Conservation (phyloP, 1,284 basidiomycete species). For the Volvariella surrecta region DNA sequence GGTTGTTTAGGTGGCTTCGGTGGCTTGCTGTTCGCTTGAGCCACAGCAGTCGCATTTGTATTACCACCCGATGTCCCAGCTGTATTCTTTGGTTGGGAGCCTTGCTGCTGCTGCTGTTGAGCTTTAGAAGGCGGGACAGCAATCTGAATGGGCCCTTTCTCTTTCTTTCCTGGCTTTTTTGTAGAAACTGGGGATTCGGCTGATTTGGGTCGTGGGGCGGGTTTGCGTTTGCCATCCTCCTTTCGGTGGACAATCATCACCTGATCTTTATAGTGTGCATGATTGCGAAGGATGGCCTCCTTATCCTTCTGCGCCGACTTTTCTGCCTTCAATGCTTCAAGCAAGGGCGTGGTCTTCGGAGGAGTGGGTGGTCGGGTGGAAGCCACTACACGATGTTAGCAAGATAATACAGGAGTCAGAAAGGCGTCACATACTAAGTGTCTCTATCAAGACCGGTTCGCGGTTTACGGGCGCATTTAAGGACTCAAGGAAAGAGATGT, state of each 20-base stretch:
- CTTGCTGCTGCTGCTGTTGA: conserved; percentile 10
- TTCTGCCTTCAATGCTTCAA: conserved; percentile 82
- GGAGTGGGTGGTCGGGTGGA: conserved; percentile 44
- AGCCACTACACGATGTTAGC: conserved; percentile 35
- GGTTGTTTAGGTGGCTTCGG: conserved; percentile 3
- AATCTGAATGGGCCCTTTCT: conserved; percentile 6
- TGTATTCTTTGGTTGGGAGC: conserved; percentile 4
- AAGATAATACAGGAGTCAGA: not conserved
- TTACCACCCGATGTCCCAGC: conserved; percentile 1
- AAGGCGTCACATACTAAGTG: conserved; percentile 41
- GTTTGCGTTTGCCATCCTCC: conserved; percentile 35
- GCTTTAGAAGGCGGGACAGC: conserved; percentile 7
- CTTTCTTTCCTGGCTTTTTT: conserved; percentile 11
- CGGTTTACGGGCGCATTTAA: conserved; percentile 41
- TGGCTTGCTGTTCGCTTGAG: not conserved
- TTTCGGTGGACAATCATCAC: conserved; percentile 27
- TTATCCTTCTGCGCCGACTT: conserved; percentile 66
- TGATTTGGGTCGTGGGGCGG: conserved; percentile 28
- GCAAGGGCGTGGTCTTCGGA: conserved; percentile 79
- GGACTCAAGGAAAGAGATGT: conserved; percentile 71
- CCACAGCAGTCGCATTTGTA: conserved; percentile 1
- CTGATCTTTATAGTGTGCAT: conserved; percentile 57
- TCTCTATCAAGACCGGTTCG: conserved; percentile 54
- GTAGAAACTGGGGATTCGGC: conserved; percentile 10
- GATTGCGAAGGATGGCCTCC: conserved; percentile 58